Evolutionary conservation across 768 basidiomycete species (phyloP), one percentile per base, ranked within the genome.

Genomic region (Hysterangium stoloniferum): DNA sequence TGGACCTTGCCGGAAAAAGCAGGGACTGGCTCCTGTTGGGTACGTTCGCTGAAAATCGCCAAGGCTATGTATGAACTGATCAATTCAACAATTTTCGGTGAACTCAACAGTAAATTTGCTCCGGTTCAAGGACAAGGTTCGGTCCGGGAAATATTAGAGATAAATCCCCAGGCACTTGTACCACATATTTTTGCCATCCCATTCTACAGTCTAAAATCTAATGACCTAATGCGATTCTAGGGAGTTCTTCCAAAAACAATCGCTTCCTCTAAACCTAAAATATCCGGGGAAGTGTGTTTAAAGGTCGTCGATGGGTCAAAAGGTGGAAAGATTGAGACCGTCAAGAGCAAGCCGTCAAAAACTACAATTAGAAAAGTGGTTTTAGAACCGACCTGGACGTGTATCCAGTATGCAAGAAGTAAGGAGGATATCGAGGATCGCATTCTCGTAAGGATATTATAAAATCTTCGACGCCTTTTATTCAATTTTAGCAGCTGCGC

Each of bases 1-100:
- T 55, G 69, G 73, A 35, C 62, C 61, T 4, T 89, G 86, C 64
- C 74, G 79, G 52, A 84, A 81, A 63, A 68, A 74, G 13, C 71
- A 78, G 60, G 84, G 83, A 19, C 66, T 82, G 27, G 71, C 72
- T 45, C 72, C 80, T 0, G 73, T 73, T 25, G 81, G 81, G 84
- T 84, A 56, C 17, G 76, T 62, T 13, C n/a, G 20, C 27, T 38
- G 13, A 11, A 15, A 36, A 29, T 33, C 11, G 6, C 22, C 2
- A 7, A 13, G 24, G 49, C 28, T 11, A 5, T 12, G 11, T 13
- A 12, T 32, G 25, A 22, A 25, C 48, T 13, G 41, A 31, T 43
- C 7, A 15, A 17, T 35, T 15, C 38, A n/a, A n/a, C n/a, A n/a
- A n/a, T n/a, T n/a, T n/a, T n/a, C n/a, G n/a, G n/a, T n/a, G n/a